These are phyloP conservation scores for Sanghuangporus baumii DNA, from an alignment of 1,284 basidiomycete genomes.

Conservation along the genomic window DNA sequence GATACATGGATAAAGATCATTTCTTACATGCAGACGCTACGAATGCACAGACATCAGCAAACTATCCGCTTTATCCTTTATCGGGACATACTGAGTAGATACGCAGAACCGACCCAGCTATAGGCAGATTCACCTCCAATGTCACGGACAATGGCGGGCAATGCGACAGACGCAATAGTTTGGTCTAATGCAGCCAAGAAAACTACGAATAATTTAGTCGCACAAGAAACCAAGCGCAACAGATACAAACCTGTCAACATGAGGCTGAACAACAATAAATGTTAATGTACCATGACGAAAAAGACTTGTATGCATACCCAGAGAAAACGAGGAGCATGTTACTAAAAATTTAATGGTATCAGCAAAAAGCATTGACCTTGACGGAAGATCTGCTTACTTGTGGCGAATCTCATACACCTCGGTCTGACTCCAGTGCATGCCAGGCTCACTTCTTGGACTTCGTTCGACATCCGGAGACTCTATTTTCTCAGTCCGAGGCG, in stretches of 20 bases:
- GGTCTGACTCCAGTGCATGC: slow-evolving; percentile 9
- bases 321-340: slow-evolving; percentile 18
- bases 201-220: slow-evolving; percentile 9
- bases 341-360: background rate
- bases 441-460: background rate
- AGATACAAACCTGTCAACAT: slow-evolving; percentile 14
- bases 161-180: slow-evolving; percentile 28
- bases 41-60: background rate
- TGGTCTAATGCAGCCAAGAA: slow-evolving; percentile 33
- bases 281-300: background rate
- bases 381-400: slow-evolving; percentile 10
- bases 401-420: slow-evolving; percentile 17
- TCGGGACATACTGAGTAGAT: slow-evolving; percentile 29
- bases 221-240: background rate
- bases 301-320: slow-evolving; percentile 6
- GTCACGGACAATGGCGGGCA: slow-evolving; percentile 27
- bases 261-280: slow-evolving; percentile 1
- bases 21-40: slow-evolving; percentile 17
- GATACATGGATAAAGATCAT: background rate
- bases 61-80: slow-evolving; percentile 16
- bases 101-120: slow-evolving; percentile 26
- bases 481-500: slow-evolving; percentile 4
- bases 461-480: slow-evolving; percentile 10
- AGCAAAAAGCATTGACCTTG: background rate
- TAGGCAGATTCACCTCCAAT: slow-evolving; percentile 28